Percentiles rank a stretch among this genome's conserved stretches.
Evolutionary conservation across 345 rosid species (phyloP).

Genomic region (Arabis hirsuta): DNA sequence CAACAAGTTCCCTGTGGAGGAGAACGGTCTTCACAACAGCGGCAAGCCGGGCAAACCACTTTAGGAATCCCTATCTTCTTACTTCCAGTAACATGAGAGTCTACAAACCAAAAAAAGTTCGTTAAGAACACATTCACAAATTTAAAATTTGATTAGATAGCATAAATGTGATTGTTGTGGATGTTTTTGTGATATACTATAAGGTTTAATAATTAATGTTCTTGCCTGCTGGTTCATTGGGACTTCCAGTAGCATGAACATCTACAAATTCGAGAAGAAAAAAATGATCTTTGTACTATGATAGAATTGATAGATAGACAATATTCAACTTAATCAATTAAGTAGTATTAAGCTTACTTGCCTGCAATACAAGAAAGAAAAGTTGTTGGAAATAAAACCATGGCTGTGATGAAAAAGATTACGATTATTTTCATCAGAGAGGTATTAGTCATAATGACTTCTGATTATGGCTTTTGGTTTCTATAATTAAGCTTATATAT

Average conservation of each 20-base stretch:
- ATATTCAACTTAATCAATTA: background rate
- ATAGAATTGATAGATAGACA: background rate
- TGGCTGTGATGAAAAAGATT: background rate
- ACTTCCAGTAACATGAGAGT: constrained; percentile 1
- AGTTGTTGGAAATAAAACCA: background rate
- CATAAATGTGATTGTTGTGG: background rate
- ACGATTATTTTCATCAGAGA: constrained; percentile 1
- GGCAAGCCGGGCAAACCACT: constrained; percentile 25
- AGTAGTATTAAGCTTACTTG: background rate
- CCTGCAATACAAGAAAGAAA: constrained; percentile 16
- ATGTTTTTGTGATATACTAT: too few species aligned
- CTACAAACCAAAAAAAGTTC: background rate
- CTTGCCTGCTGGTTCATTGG: constrained; percentile 10
- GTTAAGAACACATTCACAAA: background rate
- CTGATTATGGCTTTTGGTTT: background rate
- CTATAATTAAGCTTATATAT: too few species aligned
- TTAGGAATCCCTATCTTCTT: background rate
- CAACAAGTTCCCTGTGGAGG: constrained; percentile 28
- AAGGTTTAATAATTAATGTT: background rate
- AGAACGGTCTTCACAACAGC: constrained; percentile 1
- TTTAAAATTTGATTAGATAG: background rate
- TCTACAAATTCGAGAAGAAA: background rate
- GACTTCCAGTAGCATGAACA: constrained; percentile 13
- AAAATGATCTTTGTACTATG: background rate
- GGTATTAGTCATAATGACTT: background rate